A percentile compares a stretch with the other conserved stretches of the same genome.
Conservation (phyloP, 352 stramenopile genomes). For the Phytopythium boreale region DNA sequence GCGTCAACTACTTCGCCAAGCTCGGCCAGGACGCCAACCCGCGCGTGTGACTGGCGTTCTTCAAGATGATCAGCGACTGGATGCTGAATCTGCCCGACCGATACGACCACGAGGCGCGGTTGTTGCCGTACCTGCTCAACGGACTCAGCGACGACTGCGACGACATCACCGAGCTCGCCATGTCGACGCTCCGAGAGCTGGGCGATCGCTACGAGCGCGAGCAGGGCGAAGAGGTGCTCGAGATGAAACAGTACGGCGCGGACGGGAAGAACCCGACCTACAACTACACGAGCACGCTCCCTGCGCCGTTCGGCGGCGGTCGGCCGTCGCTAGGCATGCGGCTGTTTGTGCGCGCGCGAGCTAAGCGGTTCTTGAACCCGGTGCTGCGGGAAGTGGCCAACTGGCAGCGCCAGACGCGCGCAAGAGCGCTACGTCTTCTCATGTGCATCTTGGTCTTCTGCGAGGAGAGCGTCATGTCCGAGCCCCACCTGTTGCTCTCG, state of each 20-base stretch:
- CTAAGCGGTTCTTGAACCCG: conserved; percentile 86
- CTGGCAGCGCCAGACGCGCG: conserved; percentile 86
- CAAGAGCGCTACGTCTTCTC: conserved; percentile 85
- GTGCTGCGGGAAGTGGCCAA: conserved; percentile 90
- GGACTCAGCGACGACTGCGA: conserved; percentile 75
- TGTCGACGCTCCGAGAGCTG: conserved; percentile 71
- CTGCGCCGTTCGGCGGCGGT: conserved; percentile 64
- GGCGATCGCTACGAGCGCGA: conserved; percentile 63
- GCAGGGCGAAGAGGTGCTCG: conserved; percentile 84
- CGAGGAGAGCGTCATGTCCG: conserved; percentile 93
- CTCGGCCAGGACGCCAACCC: conserved; percentile 85
- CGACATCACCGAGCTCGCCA: conserved; percentile 42
- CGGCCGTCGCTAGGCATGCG: conserved; percentile 88
- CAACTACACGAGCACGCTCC: conserved; percentile 84
- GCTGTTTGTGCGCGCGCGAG: conserved; percentile 89
- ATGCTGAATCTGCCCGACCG: conserved; percentile 90
- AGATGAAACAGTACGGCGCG: conserved; percentile 93
- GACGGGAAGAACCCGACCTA: conserved; percentile 85
- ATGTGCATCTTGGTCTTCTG: conserved; percentile 90
- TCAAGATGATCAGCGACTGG: conserved; percentile 88
- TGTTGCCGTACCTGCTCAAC: conserved; percentile 94
- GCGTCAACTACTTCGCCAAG: conserved; percentile 93
- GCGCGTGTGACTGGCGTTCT: conserved; percentile 80
- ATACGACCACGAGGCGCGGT: conserved; percentile 92
- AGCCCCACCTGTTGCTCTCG: conserved; percentile 73